phyloP scores from a whole-genome alignment of 106 monocot genomes.

The Allium cepa region DNA sequence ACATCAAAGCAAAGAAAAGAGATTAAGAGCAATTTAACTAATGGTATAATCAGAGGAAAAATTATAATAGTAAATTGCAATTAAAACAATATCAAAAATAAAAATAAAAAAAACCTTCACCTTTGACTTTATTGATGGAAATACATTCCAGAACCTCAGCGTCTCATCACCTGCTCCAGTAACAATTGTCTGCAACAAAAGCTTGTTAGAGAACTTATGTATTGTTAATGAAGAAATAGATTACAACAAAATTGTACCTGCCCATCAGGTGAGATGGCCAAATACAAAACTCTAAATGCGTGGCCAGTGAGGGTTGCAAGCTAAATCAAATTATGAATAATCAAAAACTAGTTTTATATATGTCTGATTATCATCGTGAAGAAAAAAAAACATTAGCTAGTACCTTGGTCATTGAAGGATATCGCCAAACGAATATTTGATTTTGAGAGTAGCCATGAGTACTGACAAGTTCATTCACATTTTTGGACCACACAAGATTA shows the following conservation, averaged over 20 bases:
- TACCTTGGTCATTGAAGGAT: slow-evolving; percentile 92
- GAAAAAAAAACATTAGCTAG: neutral
- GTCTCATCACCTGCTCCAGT: slow-evolving; percentile 98
- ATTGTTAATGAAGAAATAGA: no score
- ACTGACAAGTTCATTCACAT: slow-evolving; percentile 93
- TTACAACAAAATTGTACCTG: slow-evolving; percentile 40
- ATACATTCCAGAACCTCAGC: slow-evolving; percentile 90
- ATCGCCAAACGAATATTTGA: slow-evolving; percentile 93
- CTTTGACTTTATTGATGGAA: slow-evolving; percentile 78
- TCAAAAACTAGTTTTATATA: no score
- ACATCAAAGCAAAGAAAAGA: no score
- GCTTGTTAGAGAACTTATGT: no score
- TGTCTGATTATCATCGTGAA: no score
- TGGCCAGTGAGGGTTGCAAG: slow-evolving; percentile 90
- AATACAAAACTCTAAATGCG: slow-evolving; percentile 91
- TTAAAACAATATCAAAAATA: neutral
- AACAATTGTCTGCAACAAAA: slow-evolving; percentile 60
- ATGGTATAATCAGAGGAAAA: neutral
- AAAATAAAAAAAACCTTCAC: slow-evolving; percentile 14
- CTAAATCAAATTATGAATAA: slow-evolving; percentile 17
- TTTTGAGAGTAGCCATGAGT: slow-evolving; percentile 97
- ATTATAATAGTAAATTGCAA: neutral
- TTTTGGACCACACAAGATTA: slow-evolving; percentile 96
- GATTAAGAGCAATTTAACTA: no score
- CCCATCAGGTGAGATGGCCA: slow-evolving; percentile 95